phyloP scores from a whole-genome alignment of 2,329 filamentous ascomycete genomes.

The Fusarium cicatricum region DNA sequence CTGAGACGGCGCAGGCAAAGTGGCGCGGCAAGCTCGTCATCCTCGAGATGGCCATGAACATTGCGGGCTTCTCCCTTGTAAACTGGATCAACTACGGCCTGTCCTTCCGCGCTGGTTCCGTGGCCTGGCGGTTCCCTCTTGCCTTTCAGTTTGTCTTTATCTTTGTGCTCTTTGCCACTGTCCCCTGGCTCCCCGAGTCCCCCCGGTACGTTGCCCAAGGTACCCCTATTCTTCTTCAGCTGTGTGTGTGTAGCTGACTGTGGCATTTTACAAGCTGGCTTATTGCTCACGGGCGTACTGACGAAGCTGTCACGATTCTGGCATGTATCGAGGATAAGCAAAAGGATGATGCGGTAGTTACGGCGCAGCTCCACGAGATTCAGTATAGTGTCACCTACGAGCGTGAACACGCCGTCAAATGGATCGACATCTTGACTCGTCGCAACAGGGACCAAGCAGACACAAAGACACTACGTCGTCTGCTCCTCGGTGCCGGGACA shows the following conservation, averaged over 20 bases:
- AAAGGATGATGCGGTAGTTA: neutral
- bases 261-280: slow-evolving; percentile 13
- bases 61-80: too few species aligned
- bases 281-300: slow-evolving; percentile 5
- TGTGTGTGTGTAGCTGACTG: too few species aligned
- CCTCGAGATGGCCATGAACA: too few species aligned
- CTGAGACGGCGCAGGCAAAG: too few species aligned
- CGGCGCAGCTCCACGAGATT: slow-evolving; percentile 17
- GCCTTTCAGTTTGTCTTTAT: slow-evolving; percentile 56
- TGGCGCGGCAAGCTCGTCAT: too few species aligned
- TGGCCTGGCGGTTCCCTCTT: too few species aligned
- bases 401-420: slow-evolving; percentile 9
- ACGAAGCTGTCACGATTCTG: slow-evolving; percentile 18
- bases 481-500: slow-evolving; percentile 54
- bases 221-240: too few species aligned
- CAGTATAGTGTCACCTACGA: slow-evolving; percentile 23
- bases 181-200: slow-evolving; percentile 40
- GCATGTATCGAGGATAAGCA: slow-evolving; percentile 20
- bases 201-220: slow-evolving; percentile 1
- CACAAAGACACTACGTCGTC: slow-evolving; percentile 20
- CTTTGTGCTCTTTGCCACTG: slow-evolving; percentile 41
- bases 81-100: too few species aligned
- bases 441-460: slow-evolving; percentile 6
- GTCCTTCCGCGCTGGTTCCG: too few species aligned
- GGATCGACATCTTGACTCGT: slow-evolving; percentile 5